Conservation (phyloP, 139 green algal genomes). For the Desmodesmus armatus region DNA sequence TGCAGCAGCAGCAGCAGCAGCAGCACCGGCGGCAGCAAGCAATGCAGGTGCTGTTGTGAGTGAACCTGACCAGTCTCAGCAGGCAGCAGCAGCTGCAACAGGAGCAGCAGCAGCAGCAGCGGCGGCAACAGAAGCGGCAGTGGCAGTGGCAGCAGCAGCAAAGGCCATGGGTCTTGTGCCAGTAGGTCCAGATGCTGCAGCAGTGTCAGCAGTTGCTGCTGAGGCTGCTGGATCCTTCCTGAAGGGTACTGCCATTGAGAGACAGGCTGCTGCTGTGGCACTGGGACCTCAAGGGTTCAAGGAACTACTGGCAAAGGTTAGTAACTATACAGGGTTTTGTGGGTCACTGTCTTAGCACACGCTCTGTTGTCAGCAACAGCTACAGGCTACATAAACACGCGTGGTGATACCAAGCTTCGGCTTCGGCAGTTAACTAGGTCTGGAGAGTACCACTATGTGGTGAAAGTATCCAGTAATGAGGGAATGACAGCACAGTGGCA, state of each 20-base stretch:
- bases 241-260: not conserved
- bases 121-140: not conserved
- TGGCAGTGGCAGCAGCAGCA: slow-evolving; percentile 15
- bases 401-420: no score
- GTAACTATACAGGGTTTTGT: no score
- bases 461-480: no score
- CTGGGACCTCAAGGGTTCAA: not conserved
- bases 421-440: no score
- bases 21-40: not conserved
- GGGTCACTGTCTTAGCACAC: no score
- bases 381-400: no score
- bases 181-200: not conserved
- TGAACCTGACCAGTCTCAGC: not conserved
- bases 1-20: not conserved
- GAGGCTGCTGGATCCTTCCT: slow-evolving; percentile 14
- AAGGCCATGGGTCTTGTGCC: not conserved
- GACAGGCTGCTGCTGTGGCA: slow-evolving; percentile 8
- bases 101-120: not conserved
- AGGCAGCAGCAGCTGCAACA: not conserved
- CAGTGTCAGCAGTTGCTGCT: not conserved
- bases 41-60: not conserved
- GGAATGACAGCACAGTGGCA: no score
- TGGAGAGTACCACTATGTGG: no score
- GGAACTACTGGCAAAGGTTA: not conserved
- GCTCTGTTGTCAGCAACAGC: no score